Evolutionary conservation across 169 alveolate species (phyloP).

Genomic region (Blepharisma undulans): DNA sequence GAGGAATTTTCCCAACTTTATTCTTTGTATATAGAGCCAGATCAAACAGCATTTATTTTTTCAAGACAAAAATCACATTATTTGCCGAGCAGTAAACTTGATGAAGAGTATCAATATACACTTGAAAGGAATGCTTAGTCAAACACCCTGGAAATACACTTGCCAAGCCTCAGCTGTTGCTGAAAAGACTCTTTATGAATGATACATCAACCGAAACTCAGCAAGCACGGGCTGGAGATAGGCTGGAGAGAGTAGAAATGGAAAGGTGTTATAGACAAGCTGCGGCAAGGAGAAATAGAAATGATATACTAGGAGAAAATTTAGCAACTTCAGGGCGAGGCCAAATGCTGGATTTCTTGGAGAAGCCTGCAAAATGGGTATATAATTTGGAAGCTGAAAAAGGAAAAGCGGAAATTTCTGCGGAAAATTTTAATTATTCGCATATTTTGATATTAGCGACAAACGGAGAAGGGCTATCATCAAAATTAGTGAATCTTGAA

Average conservation of each 20-base stretch:
- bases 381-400: neutral
- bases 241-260: neutral
- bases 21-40: neutral
- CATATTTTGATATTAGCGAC: neutral
- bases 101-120: slow-evolving; percentile 72
- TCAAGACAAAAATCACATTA: slow-evolving; percentile 35
- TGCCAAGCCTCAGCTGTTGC: slow-evolving; percentile 69
- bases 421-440: neutral
- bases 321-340: neutral
- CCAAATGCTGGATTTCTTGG: neutral
- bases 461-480: neutral
- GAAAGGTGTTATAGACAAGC: neutral
- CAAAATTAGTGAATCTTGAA: neutral
- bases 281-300: neutral
- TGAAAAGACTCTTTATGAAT: slow-evolving; percentile 57
- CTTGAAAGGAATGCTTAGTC: slow-evolving; percentile 65
- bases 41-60: neutral
- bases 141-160: slow-evolving; percentile 59
- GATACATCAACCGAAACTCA: slow-evolving; percentile 59
- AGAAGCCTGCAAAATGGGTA: neutral
- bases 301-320: neutral
- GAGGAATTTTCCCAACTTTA: neutral
- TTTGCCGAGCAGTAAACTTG: slow-evolving; percentile 51
- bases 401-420: neutral
- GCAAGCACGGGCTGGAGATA: neutral